Base-by-base conservation (phyloP, 495 filamentous ascomycete species). In the Aspergillus homomorphus region DNA sequence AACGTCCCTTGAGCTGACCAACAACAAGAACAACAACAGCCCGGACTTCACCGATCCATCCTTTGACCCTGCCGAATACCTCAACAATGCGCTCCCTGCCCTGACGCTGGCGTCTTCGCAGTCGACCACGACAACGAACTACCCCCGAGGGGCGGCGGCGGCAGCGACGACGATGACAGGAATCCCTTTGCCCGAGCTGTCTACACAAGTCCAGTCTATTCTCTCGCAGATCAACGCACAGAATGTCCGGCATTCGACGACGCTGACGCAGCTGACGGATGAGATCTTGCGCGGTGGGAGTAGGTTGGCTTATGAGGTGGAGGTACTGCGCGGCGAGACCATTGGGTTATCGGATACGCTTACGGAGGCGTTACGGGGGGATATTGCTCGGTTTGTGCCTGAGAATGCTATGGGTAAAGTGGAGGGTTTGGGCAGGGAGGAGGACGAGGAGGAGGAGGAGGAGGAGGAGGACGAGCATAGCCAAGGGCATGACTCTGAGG, bases 301-400 rank as follows among this genome's bases (percentile, higher is more conserved):
- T 58, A 83, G 95, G 10, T 78, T 98, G 20, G 90, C 92, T 23
- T 98, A 98, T 72, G 91, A 97, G 65, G 93, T 98, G 9, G 94
- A 98, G 67, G 82, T 98, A 8, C 73, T 98, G 9, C 86, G 92
- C 7, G 92, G 92, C 53, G 94, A 98, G 67, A 85, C 91, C 0
- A 77, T 90, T 18, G 81, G 85, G 28, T 71, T 96, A 45, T 86
- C 87, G 0, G 92, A 96, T 60, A 77, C 87, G 6, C 73, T 98
- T 58, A 84, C 84, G 0, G 90, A 93, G 58, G 77, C 78, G 0
- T 71, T 96, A 22, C 77, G 82, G 12, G 79, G 84, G 3, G 88
- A 92, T 56, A 84, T 96, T 21, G 72, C 68, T 23, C 84, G 83
- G 56, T 92, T 96, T 56, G 78, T 89, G 6, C 84, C 84, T 0